These are phyloP conservation scores for Gaertneriomyces semiglobifer DNA, from an alignment of 192 early-diverging fungal species.

Conservation along the genomic window DNA sequence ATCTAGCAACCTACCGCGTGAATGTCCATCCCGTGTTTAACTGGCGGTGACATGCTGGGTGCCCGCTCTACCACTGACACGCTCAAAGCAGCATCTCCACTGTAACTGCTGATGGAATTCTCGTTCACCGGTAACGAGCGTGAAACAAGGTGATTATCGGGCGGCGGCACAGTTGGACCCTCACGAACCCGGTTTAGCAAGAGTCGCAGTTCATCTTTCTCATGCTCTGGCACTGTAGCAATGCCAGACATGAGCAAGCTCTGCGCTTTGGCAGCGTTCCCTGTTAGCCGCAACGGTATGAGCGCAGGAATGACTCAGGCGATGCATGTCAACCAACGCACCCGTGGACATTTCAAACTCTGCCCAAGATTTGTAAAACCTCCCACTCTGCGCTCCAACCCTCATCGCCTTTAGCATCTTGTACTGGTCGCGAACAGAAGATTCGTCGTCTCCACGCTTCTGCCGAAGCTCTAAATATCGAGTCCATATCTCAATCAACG, in stretches of 20 bases:
- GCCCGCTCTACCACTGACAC: too few relatives aligned
- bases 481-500: too few relatives aligned
- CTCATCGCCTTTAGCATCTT: constrained; percentile 31
- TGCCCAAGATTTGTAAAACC: constrained; percentile 37
- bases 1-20: too few relatives aligned
- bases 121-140: too few relatives aligned
- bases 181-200: neutral
- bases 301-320: neutral
- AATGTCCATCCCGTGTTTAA: too few relatives aligned
- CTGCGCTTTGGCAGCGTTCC: constrained; percentile 22
- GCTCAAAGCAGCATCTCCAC: too few relatives aligned
- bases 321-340: neutral
- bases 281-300: constrained; percentile 12
- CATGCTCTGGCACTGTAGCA: constrained; percentile 11
- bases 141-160: too few relatives aligned
- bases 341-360: constrained; percentile 30
- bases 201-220: constrained; percentile 15
- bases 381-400: constrained; percentile 25
- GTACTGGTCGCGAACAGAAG: constrained; percentile 40
- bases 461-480: too few relatives aligned
- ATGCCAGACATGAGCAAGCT: constrained; percentile 24
- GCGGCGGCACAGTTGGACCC: neutral
- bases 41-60: too few relatives aligned
- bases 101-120: too few relatives aligned
- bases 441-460: constrained; percentile 12